Base-by-base conservation (phyloP, 139 green algal genomes). In the Eudorina sp. region DNA sequence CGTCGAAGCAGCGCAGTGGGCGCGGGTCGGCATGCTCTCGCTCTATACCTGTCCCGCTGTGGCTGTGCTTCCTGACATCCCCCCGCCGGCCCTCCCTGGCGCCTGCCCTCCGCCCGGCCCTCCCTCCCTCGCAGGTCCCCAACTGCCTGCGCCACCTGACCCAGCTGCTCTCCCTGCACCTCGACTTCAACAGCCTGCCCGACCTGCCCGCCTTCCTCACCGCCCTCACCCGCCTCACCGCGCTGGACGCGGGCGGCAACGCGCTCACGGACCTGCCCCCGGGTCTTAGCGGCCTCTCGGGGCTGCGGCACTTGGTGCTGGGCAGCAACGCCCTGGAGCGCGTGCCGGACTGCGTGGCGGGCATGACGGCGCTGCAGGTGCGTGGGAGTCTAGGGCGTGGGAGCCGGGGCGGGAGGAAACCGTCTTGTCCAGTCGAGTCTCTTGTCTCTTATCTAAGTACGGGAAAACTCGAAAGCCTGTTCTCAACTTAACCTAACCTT, bases 161-260 rank as follows among this genome's bases (percentile, higher is more conserved):
- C 18, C 11, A 11, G 0, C 82, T 96, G 13, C 85, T 89, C n/a
- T 80, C 84, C 4, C 86, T 95, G 38, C 85, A 89, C 25, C 83
- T 96, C 0, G 95, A 95, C 84, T 91, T 83, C 89, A 96, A 96
- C 76, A 68, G 83, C 51, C n/a, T 73, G 23, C 27, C 13, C 4
- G 0, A 0, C 5, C 45, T 89, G 38, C 46, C 62, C 36, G 36
- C 21, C 62, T 84, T 70, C 69, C 38, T 94, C 46, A 58, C 69
- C 9, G n/a, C 34, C 41, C 72, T 92, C 45, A 60, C 70, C 0
- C 13, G 40, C 0, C 90, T 94, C 13, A 91, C 89, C 23, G 81
- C 88, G 34, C 80, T 94, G 23, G 91, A 93, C 51, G 41, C 92
- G 40, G 89, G 86, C 55, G 90, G 94, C 72, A 96, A 96, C 81